Evolutionary conservation across 148 eudicot species (phyloP).

Genomic region (Rhododendron williamsianum): DNA sequence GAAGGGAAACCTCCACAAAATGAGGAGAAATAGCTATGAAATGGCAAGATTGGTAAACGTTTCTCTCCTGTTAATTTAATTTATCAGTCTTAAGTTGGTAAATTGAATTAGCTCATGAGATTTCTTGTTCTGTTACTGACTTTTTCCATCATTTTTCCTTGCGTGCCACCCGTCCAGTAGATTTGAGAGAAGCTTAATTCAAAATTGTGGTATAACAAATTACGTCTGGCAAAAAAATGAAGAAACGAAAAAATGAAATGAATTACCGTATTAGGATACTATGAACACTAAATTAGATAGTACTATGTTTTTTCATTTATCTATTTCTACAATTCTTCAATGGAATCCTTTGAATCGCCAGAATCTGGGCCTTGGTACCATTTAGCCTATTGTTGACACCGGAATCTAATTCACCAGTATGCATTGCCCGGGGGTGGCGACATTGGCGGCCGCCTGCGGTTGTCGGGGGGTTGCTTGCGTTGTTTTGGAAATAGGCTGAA

Average conservation of each 20-base stretch:
- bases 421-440: neutral
- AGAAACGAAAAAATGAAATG: neutral
- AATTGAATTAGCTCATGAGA: neutral
- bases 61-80: neutral
- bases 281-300: neutral
- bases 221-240: neutral
- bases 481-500: constrained; percentile 1
- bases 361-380: neutral
- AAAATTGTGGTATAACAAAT: neutral
- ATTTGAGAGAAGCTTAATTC: neutral
- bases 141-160: neutral
- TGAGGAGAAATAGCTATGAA: neutral
- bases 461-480: neutral
- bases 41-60: neutral
- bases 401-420: neutral
- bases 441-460: neutral
- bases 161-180: neutral
- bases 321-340: neutral
- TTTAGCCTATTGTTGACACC: neutral
- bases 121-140: neutral
- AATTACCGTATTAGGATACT: neutral
- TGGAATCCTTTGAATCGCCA: neutral
- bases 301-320: neutral
- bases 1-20: neutral
- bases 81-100: neutral